phyloP scores from a whole-genome alignment of 2,329 filamentous ascomycete species.

The Penicillium sp. region DNA sequence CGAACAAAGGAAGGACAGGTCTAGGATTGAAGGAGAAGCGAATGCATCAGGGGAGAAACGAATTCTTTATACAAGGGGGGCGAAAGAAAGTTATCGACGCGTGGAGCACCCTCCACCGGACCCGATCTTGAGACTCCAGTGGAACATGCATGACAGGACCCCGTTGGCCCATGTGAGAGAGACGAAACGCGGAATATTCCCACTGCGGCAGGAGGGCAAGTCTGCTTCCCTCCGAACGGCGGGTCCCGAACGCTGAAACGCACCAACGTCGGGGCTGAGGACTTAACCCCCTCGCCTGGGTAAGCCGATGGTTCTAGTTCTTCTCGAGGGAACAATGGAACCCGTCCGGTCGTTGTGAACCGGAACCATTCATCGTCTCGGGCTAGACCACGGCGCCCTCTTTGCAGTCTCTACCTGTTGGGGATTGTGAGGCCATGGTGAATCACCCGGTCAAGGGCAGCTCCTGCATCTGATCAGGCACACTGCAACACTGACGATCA shows the following conservation, averaged over 20 bases:
- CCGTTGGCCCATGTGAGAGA: conserved; percentile 15
- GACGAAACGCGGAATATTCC: conserved; percentile 14
- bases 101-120: conserved; percentile 27
- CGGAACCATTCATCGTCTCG: conserved; percentile 1
- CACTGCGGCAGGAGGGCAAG: conserved; percentile 8
- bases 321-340: not conserved
- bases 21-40: conserved; percentile 7
- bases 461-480: conserved; percentile 4
- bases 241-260: conserved; percentile 16
- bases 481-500: not conserved
- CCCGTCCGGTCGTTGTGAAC: not conserved
- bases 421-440: not conserved
- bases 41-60: conserved; percentile 1
- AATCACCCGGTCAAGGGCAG: conserved; percentile 3
- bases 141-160: conserved; percentile 19
- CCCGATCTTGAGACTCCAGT: conserved; percentile 23
- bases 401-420: not conserved
- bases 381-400: not conserved
- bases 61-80: conserved; percentile 7
- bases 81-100: conserved; percentile 11
- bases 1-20: conserved; percentile 16
- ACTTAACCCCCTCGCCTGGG: conserved; percentile 4
- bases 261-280: conserved; percentile 5
- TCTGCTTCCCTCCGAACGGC: conserved; percentile 11
- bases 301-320: not conserved